Evolutionary conservation across 208 protist genomes (phyloP), one percentile per base, ranked within the genome.

Genomic region (Leishmania tarentolae): DNA sequence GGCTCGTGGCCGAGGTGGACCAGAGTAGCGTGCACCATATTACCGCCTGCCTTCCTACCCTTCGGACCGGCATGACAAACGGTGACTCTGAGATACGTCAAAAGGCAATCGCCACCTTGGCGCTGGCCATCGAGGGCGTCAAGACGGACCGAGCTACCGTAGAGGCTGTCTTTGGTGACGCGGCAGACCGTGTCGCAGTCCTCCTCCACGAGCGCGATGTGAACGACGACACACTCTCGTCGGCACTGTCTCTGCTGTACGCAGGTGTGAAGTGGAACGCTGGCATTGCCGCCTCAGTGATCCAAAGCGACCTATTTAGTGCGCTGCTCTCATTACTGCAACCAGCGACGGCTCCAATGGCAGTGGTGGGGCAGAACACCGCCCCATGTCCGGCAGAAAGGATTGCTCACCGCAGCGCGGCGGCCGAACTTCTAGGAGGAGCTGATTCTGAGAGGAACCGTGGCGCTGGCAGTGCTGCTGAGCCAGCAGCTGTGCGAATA

Each of bases 41-140:
- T 15, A 65, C 79, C 1, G 85, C 93, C 52, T 81, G 83, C 8
- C 83, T 99, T 46, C 94, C 90, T 17, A 84, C 86, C 28, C 92
- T 99, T 15, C 90, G 92, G 15, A 72, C 87, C 17, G 87, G 92
- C 61, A 85, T 98, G 37, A 75, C 75, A 13, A 86, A 94, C 75
- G 75, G 87, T 3, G 97, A 99, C 83, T 47, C 75, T 15, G 90
- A 91, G 46, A 91, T 98, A 46, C 81, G 91, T 24, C 89, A 94
- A 73, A 90, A 89, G 71, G 92, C 89, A 3, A 88, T 95, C 68
- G 52, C 84, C 8, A 81, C 86, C 19, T 82, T 98, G 47, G 86
- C 87, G 11, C 82, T 84, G 47, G 87, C 97, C 56, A 81, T 95
- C 37, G 61, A 79, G 19, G 87, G 87, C n/a, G 88, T 96, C 28